Evolutionary conservation across 148 eudicot genomes (phyloP), one percentile per base, ranked within the genome.

Genomic region (Rhododendron williamsianum): DNA sequence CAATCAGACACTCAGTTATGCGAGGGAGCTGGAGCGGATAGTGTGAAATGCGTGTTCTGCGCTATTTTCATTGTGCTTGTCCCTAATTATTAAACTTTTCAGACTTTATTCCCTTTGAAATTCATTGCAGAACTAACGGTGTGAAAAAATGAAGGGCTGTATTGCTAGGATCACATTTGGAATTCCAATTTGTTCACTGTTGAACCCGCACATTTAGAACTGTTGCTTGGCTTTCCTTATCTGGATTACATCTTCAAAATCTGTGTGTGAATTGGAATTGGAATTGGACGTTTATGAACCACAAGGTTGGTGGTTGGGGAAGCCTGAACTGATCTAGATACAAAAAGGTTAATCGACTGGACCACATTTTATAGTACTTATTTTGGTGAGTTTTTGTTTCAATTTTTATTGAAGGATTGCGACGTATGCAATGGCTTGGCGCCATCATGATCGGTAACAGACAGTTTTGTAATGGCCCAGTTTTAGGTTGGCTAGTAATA

Each of bases 1-100:
- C 87, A 94, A 93, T 82, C 99, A 97, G 89, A 95, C 99, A 1
- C 96, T 97, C 85, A 94, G 98, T 87, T 97, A 97, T 52, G 99
- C 98, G 0, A 91, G 98, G 89, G 98, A 95, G 84, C 87, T 97
- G 83, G 99, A 96, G 92, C 91, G 99, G 85, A 96, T 96, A 86
- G 98, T 96, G 78, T 96, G 90, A 93, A 51, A 72, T 30, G 16
- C 46, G 19, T 33, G 11, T n/a, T 23, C 43, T 71, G 6, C 3
- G 4, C 3, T 15, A 30, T 11, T 71, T 52, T 21, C 60, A 71
- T 73, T 30, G 33, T 35, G 51, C 45, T 54, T 23, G 25, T 5
- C 52, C 80, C 38, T 79, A 19, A 6, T 85, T 19, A 18, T 51
- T 4, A 35, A 81, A 52, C 78, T 71, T 79, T 79, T 52, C 60